Percentiles rank a stretch among this genome's conserved stretches.
These are phyloP conservation scores for Thielaviopsis populi DNA, from an alignment of 2,329 filamentous ascomycete species.

Conservation along the genomic window DNA sequence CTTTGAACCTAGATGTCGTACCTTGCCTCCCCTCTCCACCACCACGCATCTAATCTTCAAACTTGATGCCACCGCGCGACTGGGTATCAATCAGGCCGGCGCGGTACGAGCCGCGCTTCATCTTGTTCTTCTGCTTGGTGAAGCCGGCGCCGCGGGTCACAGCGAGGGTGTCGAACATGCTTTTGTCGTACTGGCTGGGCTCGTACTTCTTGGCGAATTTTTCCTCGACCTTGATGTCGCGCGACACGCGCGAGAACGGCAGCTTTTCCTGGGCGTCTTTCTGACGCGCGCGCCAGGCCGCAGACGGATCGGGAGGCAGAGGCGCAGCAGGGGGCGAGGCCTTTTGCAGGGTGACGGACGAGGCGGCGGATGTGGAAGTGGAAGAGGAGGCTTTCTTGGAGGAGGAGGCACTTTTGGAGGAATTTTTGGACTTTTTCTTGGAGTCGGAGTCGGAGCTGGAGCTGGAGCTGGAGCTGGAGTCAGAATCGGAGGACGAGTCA, in stretches of 20 bases:
- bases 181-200: slow-evolving; percentile 74
- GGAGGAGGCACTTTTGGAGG: slow-evolving; percentile 19
- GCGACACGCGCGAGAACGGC: slow-evolving; percentile 65
- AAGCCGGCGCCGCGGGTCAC: slow-evolving; percentile 92
- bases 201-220: slow-evolving; percentile 69
- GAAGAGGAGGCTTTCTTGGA: slow-evolving; percentile 27
- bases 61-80: slow-evolving; percentile 78
- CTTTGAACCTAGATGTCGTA: too few relatives aligned
- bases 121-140: slow-evolving; percentile 99
- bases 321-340: slow-evolving; percentile 37
- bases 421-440: slow-evolving; percentile 18
- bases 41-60: slow-evolving; percentile 53
- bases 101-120: slow-evolving; percentile 78
- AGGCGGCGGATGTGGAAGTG: slow-evolving; percentile 30
- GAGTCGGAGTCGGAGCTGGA: slow-evolving; percentile 22
- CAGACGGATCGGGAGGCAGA: slow-evolving; percentile 36
- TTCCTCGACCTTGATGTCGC: slow-evolving; percentile 51
- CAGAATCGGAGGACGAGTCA: slow-evolving; percentile 20
- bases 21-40: too few relatives aligned
- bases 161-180: slow-evolving; percentile 74
- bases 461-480: slow-evolving; percentile 19
- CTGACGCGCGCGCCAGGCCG: slow-evolving; percentile 25
- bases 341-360: slow-evolving; percentile 37
- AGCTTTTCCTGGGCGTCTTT: slow-evolving; percentile 41
- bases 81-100: slow-evolving; percentile 76